Conservation (phyloP, 1,284 basidiomycete species). For the Melampsora larici-populina region DNA sequence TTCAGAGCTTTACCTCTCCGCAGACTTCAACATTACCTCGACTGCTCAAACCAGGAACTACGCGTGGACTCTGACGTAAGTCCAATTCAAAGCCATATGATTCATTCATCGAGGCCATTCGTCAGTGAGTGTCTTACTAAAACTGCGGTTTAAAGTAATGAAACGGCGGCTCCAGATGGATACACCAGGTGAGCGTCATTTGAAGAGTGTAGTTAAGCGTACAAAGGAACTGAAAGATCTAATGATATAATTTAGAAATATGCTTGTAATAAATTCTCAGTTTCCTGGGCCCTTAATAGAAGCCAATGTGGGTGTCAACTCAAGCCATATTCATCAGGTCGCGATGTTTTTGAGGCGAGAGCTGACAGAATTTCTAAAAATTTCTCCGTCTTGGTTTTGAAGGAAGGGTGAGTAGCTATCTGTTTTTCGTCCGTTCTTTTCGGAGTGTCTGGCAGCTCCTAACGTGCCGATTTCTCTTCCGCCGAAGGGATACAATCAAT, state of each 20-base stretch:
- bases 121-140: neutral
- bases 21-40: neutral
- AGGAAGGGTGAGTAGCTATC: neutral
- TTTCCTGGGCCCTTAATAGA: constrained; percentile 60
- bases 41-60: constrained; percentile 3
- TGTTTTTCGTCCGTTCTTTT: neutral
- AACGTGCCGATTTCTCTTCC: too few species aligned
- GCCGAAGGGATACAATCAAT: constrained; percentile 47
- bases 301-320: constrained; percentile 37
- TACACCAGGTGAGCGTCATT: neutral
- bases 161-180: neutral
- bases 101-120: neutral
- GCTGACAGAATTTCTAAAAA: too few species aligned
- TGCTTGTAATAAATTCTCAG: constrained; percentile 58
- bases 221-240: neutral
- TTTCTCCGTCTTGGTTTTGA: neutral
- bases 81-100: neutral
- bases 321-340: neutral
- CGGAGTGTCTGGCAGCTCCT: too few species aligned
- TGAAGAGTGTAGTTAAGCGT: neutral
- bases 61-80: neutral
- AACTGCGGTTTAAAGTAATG: neutral
- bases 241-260: constrained; percentile 10
- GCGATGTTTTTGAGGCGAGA: neutral
- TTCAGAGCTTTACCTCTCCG: neutral